These are phyloP conservation scores for Linum trigynum DNA, from an alignment of 345 rosid species.

Conservation along the genomic window DNA sequence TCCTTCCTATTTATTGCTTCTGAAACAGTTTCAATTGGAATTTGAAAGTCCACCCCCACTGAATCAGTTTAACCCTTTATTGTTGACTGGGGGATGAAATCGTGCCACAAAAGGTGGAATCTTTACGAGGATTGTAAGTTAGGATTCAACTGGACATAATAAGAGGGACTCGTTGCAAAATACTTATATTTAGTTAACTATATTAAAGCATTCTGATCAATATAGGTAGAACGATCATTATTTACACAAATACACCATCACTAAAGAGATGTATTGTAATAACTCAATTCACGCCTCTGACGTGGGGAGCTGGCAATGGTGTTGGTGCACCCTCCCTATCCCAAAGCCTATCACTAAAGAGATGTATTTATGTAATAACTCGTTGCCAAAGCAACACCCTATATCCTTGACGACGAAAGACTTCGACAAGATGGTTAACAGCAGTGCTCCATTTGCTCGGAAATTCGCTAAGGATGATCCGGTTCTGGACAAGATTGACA, in stretches of 20 bases:
- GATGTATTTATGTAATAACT: no score
- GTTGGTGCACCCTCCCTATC: no score
- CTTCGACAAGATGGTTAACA: slow-evolving; percentile 66
- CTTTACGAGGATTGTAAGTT: neutral
- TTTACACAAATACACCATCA: no score
- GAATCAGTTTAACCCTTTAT: neutral
- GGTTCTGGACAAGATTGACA: slow-evolving; percentile 53
- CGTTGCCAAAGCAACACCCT: slow-evolving; percentile 72
- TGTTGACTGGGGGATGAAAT: no score
- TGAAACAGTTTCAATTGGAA: neutral
- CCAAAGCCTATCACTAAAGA: no score
- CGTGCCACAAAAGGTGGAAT: neutral
- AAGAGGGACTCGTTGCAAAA: no score
- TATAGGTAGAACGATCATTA: no score
- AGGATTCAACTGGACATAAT: neutral
- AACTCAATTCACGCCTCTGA: no score
- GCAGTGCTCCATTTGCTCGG: slow-evolving; percentile 79
- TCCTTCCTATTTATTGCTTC: neutral
- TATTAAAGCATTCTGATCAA: no score
- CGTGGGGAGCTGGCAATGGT: no score
- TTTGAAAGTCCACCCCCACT: neutral
- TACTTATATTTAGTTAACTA: no score
- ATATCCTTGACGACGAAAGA: slow-evolving; percentile 50
- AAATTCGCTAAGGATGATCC: slow-evolving; percentile 40
- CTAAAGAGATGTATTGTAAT: no score